Percentiles rank a stretch among this genome's conserved stretches.
These are phyloP conservation scores for Hypoxylon sp. DNA, from an alignment of 2,329 filamentous ascomycete genomes.

Conservation along the genomic window DNA sequence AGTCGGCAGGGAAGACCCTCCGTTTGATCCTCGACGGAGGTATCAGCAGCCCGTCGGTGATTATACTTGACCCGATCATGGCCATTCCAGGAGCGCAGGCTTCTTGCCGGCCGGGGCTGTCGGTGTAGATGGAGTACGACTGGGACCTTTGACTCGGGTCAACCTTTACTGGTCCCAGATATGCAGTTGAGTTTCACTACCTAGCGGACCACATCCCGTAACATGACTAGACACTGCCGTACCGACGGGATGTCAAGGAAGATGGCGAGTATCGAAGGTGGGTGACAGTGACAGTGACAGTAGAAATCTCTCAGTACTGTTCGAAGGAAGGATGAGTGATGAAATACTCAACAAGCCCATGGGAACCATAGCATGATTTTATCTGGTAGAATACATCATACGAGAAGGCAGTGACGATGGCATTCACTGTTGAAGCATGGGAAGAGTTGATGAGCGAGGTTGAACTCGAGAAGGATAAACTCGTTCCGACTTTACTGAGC, in stretches of 20 bases:
- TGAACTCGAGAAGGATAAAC: conserved; percentile 12
- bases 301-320: conserved; percentile 1
- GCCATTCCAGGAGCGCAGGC: conserved; percentile 32
- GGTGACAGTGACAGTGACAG: background rate
- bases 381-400: conserved; percentile 12
- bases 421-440: conserved; percentile 5
- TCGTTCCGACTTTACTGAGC: conserved; percentile 2
- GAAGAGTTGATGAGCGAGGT: conserved; percentile 9
- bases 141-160: background rate
- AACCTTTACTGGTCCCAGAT: background rate
- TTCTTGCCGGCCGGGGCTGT: background rate
- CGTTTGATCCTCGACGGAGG: conserved; percentile 43
- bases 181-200: background rate
- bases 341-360: conserved; percentile 11
- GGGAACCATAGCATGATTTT: background rate
- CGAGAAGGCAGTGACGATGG: too few relatives aligned
- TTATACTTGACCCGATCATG: conserved; percentile 29
- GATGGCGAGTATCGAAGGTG: background rate
- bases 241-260: background rate
- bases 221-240: background rate
- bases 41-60: conserved; percentile 16
- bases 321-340: conserved; percentile 12
- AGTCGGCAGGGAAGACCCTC: conserved; percentile 62
- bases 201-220: background rate
- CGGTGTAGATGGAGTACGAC: background rate